A percentile compares a stretch with the other conserved stretches of the same genome.
Evolutionary conservation across 192 early-diverging fungal species (phyloP).

Genomic region (Coemansia sp.): DNA sequence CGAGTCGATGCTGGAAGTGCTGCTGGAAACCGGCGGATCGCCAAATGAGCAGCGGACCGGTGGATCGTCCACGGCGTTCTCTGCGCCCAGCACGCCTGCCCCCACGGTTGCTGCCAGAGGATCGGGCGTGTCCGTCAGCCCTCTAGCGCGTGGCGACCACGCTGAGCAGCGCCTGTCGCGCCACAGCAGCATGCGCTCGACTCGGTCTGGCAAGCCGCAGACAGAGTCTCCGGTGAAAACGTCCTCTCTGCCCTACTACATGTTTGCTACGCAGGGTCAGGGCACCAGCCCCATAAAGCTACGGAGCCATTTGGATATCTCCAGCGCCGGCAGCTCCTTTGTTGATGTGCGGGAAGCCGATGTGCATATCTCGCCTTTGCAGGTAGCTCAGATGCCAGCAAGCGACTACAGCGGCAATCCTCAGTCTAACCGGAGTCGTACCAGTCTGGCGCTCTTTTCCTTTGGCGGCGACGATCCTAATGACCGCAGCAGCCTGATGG

Average conservation of each 20-base stretch:
- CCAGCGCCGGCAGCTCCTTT: slow-evolving; percentile 30
- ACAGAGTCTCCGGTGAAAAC: not conserved
- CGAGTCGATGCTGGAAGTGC: slow-evolving; percentile 6
- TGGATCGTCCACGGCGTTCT: slow-evolving; percentile 6
- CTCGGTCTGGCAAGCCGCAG: not conserved
- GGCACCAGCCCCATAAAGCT: not conserved
- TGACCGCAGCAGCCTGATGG: slow-evolving; percentile 8
- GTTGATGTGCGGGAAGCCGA: slow-evolving; percentile 29
- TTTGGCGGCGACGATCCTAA: slow-evolving; percentile 3
- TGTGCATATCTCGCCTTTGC: slow-evolving; percentile 1
- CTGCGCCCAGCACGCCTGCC: slow-evolving; percentile 3
- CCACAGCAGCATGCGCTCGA: slow-evolving; percentile 17
- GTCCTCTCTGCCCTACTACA: not conserved
- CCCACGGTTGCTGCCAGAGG: not conserved
- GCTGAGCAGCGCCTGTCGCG: slow-evolving; percentile 3
- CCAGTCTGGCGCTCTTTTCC: slow-evolving; percentile 12
- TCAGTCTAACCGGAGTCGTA: not conserved
- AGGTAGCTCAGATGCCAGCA: not conserved
- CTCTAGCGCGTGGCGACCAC: not conserved
- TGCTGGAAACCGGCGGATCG: not conserved
- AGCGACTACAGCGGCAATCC: not conserved
- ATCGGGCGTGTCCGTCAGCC: not conserved
- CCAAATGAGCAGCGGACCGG: not conserved
- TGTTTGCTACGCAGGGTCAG: slow-evolving; percentile 1
- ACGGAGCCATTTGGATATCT: not conserved